phyloP scores from a whole-genome alignment of 2,329 filamentous ascomycete species.

The Orbilia brochopaga region DNA sequence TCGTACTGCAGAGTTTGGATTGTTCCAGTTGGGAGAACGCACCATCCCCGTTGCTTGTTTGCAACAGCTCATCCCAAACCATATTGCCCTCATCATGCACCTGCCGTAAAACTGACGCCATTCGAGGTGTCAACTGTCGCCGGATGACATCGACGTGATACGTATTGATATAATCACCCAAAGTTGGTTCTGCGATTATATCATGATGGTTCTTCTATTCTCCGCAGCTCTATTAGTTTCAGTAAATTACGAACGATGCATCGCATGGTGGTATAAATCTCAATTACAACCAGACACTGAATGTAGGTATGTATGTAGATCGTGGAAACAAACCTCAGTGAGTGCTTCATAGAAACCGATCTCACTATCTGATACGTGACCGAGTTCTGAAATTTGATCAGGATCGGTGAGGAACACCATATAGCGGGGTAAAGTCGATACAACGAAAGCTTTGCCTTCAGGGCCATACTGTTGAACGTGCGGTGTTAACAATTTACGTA shows the following conservation, averaged over 20 bases:
- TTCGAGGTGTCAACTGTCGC: constrained; percentile 50
- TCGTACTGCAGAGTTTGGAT: background rate
- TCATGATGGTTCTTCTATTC: constrained; percentile 16
- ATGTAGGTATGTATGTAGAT: too few relatives aligned
- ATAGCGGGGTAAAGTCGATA: constrained; percentile 49
- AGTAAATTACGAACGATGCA: background rate
- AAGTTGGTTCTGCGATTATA: constrained; percentile 7
- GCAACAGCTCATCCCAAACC: constrained; percentile 49
- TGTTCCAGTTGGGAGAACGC: background rate
- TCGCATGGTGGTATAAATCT: too few relatives aligned
- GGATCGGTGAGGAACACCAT: constrained; percentile 49
- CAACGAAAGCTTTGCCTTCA: constrained; percentile 47
- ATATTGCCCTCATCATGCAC: constrained; percentile 46
- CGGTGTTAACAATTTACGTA: background rate
- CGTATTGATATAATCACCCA: constrained; percentile 17
- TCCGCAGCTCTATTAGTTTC: background rate
- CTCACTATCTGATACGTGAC: constrained; percentile 38
- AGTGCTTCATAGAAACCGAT: constrained; percentile 46
- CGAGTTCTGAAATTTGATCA: constrained; percentile 51
- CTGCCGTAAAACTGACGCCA: constrained; percentile 49
- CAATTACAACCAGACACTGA: too few relatives aligned
- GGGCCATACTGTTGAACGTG: constrained; percentile 33
- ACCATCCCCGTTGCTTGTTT: constrained; percentile 39
- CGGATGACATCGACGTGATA: constrained; percentile 51
- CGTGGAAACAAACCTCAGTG: background rate